Base-by-base conservation (phyloP, 257 asterid genomes). In the Nicotiana sylvestris region DNA sequence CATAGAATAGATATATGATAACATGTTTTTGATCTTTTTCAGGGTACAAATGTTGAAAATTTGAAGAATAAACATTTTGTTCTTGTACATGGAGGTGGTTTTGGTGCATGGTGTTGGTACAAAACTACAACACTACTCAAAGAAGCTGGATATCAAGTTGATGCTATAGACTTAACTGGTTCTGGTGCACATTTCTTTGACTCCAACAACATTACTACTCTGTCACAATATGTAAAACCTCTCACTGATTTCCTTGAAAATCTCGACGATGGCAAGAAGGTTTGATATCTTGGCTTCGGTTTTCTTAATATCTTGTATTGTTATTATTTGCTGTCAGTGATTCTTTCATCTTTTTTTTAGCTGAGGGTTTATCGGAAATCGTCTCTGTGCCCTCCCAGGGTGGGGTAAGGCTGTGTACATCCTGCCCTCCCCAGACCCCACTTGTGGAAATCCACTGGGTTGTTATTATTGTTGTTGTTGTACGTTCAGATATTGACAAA, bases 91-190 rank as follows among this genome's bases (percentile, higher is more conserved):
- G 92, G 94, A 15, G 94, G 92, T 83, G 94, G 94, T 10, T 91
- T 89, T 80, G 94, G 94, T 29, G 92, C 94, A 62, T 91, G 94
- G 94, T 91, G 94, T 86, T 91, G 94, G 94, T 91, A 91, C 90
- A 91, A 91, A 81, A 87, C 90, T 37, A 91, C 90, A 72, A 90
- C 94, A 77, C 90, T 89, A 18, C 80, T 91, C n/a, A 89, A 89
- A 86, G 91, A 91, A 72, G 46, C 57, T 72, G 85, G 89, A 5
- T 83, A 81, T 82, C 84, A 86, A 81, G 94, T 91, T 80, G 86
- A 88, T 81, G 89, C 94, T 12, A 85, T 91, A 16, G 92, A 91
- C 85, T 91, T 91, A 80, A 81, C 91, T 61, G 94, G 92, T 46
- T 91, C 94, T 78, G 94, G 94, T 1, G 61, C 87, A 37, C 84